Conservation (phyloP, 2,329 filamentous ascomycete genomes). For the Scolecobasidium constrictum region DNA sequence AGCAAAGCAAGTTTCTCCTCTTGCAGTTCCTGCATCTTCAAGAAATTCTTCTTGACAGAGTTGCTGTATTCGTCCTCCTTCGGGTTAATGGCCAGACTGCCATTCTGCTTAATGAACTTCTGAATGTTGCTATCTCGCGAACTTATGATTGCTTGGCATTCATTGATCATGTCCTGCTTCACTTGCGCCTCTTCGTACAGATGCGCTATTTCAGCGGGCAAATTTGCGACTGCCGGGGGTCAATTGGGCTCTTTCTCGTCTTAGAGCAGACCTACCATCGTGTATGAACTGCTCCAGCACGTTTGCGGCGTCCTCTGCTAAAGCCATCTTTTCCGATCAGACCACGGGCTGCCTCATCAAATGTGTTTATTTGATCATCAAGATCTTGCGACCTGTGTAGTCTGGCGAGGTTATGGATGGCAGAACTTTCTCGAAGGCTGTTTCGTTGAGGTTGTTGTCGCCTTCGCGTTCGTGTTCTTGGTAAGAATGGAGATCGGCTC, state of each 20-base stretch:
- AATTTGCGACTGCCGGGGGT: constrained; percentile 49
- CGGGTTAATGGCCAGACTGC: constrained; percentile 61
- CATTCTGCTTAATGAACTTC: constrained; percentile 69
- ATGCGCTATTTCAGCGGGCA: constrained; percentile 73
- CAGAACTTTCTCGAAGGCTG: too few relatives aligned
- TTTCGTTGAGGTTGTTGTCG: too few relatives aligned
- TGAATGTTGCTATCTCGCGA: constrained; percentile 66
- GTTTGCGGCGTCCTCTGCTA: constrained; percentile 51
- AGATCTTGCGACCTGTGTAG: too few relatives aligned
- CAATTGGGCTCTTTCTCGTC: background rate
- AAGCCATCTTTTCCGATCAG: constrained; percentile 33
- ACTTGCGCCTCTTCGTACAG: constrained; percentile 73
- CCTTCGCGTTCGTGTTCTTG: too few relatives aligned
- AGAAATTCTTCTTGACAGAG: constrained; percentile 56
- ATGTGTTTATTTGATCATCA: too few relatives aligned
- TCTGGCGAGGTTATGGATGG: too few relatives aligned
- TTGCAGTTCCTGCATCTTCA: constrained; percentile 57
- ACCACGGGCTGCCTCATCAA: too few relatives aligned
- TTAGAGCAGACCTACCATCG: constrained; percentile 35
- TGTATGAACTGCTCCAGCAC: constrained; percentile 72
- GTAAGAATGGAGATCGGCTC: too few relatives aligned
- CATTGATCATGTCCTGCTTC: constrained; percentile 63
- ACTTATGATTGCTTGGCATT: constrained; percentile 57
- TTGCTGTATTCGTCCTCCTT: constrained; percentile 61
- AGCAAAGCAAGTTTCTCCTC: constrained; percentile 64